Conservation (phyloP, 345 rosid genomes). For the Pistacia integerrima region DNA sequence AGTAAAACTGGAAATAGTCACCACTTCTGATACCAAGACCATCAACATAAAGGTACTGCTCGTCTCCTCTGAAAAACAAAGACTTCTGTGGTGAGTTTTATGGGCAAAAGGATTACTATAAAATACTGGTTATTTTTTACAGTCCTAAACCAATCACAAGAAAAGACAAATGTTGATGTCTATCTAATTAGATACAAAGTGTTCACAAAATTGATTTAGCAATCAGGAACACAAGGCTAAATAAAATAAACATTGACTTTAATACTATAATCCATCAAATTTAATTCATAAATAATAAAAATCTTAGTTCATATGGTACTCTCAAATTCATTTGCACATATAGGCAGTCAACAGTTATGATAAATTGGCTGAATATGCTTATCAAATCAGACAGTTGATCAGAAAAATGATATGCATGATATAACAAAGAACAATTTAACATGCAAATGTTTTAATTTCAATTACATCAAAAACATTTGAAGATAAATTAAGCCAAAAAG, state of each 20-base stretch:
- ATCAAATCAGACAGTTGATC: neutral
- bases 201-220: too few relatives aligned
- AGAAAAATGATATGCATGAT: neutral
- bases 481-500: constrained; percentile 6
- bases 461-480: neutral
- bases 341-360: neutral
- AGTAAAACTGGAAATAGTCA: constrained; percentile 68
- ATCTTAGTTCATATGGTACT: neutral
- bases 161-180: too few relatives aligned
- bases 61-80: constrained; percentile 58
- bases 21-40: constrained; percentile 65
- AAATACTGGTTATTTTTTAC: neutral
- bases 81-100: neutral
- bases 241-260: too few relatives aligned
- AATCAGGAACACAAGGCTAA: too few relatives aligned
- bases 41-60: constrained; percentile 53
- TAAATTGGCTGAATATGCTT: neutral
- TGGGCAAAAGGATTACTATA: neutral
- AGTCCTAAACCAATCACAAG: neutral
- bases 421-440: neutral
- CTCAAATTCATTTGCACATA: neutral
- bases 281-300: neutral
- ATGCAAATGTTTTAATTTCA: neutral
- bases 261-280: neutral
- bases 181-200: too few relatives aligned